phyloP scores from a whole-genome alignment of 352 stramenopile genomes.

The Globisporangium orthogonon region DNA sequence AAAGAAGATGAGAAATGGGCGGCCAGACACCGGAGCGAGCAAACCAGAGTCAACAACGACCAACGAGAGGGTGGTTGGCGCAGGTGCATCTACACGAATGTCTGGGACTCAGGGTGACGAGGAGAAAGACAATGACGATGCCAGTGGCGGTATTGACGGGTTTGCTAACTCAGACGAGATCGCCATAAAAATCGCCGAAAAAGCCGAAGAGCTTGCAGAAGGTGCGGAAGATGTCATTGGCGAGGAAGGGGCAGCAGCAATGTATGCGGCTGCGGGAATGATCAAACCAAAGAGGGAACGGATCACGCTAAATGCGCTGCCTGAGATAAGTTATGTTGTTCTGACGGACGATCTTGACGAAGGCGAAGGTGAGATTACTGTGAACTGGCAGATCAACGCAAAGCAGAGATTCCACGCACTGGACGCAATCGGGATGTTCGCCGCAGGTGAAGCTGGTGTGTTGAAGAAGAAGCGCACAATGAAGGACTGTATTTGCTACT shows the following conservation, averaged over 20 bases:
- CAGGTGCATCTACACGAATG: background rate
- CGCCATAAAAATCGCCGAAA: slow-evolving; percentile 8
- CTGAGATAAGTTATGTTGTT: slow-evolving; percentile 44
- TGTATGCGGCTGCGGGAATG: slow-evolving; percentile 19
- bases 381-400: slow-evolving; percentile 54
- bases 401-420: slow-evolving; percentile 43
- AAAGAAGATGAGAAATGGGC: background rate
- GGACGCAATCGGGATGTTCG: slow-evolving; percentile 59
- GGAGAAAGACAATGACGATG: too few species aligned
- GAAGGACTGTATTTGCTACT: slow-evolving; percentile 57
- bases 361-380: slow-evolving; percentile 46
- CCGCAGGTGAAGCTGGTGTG: slow-evolving; percentile 24
- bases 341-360: slow-evolving; percentile 34
- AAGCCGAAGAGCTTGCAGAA: slow-evolving; percentile 15
- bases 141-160: background rate
- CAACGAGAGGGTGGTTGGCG: background rate
- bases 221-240: slow-evolving; percentile 3
- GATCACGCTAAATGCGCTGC: slow-evolving; percentile 39
- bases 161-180: slow-evolving; percentile 3
- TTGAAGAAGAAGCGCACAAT: slow-evolving; percentile 23
- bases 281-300: slow-evolving; percentile 29
- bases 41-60: background rate
- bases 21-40: background rate
- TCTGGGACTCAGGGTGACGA: background rate
- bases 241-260: slow-evolving; percentile 11